Base-by-base conservation (phyloP, 2,329 filamentous ascomycete genomes). In the Pseudogymnoascus sp. region DNA sequence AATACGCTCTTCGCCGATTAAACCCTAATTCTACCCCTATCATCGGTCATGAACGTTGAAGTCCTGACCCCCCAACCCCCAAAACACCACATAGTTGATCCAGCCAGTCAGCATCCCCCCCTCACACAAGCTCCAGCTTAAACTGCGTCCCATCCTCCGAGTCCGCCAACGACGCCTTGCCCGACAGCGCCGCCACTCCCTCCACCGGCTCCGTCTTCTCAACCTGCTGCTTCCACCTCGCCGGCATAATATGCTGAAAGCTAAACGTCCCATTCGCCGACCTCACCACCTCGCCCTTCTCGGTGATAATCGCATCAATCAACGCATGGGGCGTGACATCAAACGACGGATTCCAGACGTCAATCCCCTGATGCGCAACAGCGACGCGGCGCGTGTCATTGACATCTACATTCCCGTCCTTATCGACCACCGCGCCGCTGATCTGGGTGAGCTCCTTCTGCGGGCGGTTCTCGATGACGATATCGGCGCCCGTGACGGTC, bases 291-390 rank as follows among this genome's bases (percentile, higher is more conserved):
- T 92, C 90, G 0, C 93, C 93, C 70, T 89, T 86, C 77, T 99
- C 95, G 0, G 95, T 99, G 67, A 97, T 90, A 64, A 99, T 89
- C 1, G 90, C 92, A 75, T 99, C 95, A 67, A 99, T 97, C 62
- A 97, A 78, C 66, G 86, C 85, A 38, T 89, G 86, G 0, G 95
- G 93, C 8, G 95, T 99, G 35, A 99, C 90, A 72, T 99, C 95
- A 73, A 99, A 99, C 0, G 92, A 90, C 33, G 95, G 95, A 74
- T 99, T 99, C 93, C 95, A 99, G 7, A 97, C 92, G 42, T 83
- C 80, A 66, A 97, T 92, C 1, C 86, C 85, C 72, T 82, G 79
- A 67, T 87, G 82, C 0, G 93, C 93, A 61, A 91, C 93, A 44
- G 89, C 91, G 33, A 97, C 85, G 11, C 88, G 85, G 63, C 87